phyloP scores from a whole-genome alignment of 179 eudicot genomes.

The Camellia oleifera region DNA sequence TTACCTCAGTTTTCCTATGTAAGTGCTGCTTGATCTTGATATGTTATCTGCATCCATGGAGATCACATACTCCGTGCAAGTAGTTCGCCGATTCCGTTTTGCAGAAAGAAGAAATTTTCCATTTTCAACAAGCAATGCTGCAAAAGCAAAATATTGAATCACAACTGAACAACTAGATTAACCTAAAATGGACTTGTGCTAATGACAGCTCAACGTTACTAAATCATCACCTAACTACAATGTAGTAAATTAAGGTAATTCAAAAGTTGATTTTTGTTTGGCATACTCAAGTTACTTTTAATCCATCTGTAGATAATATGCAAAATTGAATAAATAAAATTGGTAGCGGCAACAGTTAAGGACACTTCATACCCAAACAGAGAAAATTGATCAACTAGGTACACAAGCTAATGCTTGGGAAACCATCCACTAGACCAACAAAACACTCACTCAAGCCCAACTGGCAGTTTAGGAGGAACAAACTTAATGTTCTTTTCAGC shows the following conservation, averaged over 20 bases:
- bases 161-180: not conserved
- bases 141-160: slow-evolving; percentile 12
- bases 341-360: not conserved
- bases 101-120: slow-evolving; percentile 93
- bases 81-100: slow-evolving; percentile 65
- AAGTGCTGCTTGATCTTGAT: slow-evolving; percentile 72
- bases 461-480: not conserved
- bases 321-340: not conserved
- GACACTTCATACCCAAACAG: not conserved
- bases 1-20: slow-evolving; percentile 82
- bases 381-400: not conserved
- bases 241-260: not conserved
- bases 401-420: not conserved
- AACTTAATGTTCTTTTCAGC: not conserved
- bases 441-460: not conserved
- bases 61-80: slow-evolving; percentile 83
- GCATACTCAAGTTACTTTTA: not conserved
- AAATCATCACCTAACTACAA: not conserved
- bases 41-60: slow-evolving; percentile 82
- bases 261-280: not conserved
- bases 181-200: not conserved
- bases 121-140: slow-evolving; percentile 83
- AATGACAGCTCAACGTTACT: not conserved
- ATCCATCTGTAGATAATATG: not conserved
- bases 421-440: not conserved